Conservation (phyloP, 164 flowering plant genomes). For the Tetracentron sinense region DNA sequence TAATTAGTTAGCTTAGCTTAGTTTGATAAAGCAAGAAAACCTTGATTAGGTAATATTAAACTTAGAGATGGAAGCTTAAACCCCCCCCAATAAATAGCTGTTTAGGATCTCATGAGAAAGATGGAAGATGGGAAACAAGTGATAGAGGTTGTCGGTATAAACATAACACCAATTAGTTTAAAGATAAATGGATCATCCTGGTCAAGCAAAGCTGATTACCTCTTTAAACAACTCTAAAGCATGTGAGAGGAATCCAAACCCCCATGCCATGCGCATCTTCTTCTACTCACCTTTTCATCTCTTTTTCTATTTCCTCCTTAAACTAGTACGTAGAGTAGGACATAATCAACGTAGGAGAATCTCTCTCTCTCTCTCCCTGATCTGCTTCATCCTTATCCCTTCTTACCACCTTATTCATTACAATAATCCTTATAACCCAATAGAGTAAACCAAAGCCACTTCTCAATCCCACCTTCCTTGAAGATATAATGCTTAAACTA, state of each 20-base stretch:
- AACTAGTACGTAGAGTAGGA: slow-evolving; percentile 7
- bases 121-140: slow-evolving; percentile 50
- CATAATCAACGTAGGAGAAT: slow-evolving; percentile 18
- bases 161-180: slow-evolving; percentile 39
- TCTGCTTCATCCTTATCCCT: slow-evolving; percentile 37
- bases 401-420: slow-evolving; percentile 12
- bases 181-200: neutral
- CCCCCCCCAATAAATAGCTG: neutral
- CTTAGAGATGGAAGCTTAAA: too few relatives aligned
- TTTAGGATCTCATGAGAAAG: slow-evolving; percentile 24
- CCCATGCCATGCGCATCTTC: slow-evolving; percentile 35
- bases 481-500: slow-evolving; percentile 23
- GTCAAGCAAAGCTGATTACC: slow-evolving; percentile 2
- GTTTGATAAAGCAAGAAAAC: too few relatives aligned
- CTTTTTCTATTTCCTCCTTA: slow-evolving; percentile 9
- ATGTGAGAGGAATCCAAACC: slow-evolving; percentile 26
- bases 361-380: slow-evolving; percentile 18
- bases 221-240: slow-evolving; percentile 21
- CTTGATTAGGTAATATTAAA: too few relatives aligned
- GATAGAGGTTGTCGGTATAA: slow-evolving; percentile 47
- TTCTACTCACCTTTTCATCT: neutral
- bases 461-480: too few relatives aligned
- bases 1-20: too few relatives aligned
- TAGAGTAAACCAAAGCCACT: slow-evolving; percentile 14
- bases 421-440: slow-evolving; percentile 15